A percentile compares a stretch with the other conserved stretches of the same genome.
phyloP scores from a whole-genome alignment of 2,329 filamentous ascomycete species.

The Thermochaetoides dissita region DNA sequence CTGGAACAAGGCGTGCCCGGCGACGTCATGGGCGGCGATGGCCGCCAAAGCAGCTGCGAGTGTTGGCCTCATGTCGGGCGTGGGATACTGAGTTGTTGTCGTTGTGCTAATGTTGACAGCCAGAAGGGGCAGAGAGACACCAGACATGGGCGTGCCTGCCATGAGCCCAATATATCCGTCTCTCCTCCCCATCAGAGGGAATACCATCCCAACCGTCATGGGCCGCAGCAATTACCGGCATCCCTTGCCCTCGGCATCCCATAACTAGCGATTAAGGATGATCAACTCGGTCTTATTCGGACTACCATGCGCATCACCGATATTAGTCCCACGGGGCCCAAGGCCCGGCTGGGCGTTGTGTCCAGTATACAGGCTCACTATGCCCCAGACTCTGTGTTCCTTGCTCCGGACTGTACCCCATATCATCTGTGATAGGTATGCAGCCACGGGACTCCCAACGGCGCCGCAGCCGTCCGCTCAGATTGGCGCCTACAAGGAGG shows the following conservation, averaged over 20 bases:
- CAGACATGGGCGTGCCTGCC: too few relatives aligned
- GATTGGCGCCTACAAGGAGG: conserved; percentile 5
- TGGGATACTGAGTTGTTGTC: not conserved
- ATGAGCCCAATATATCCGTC: too few relatives aligned
- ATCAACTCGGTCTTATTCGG: conserved; percentile 1
- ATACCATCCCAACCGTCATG: too few relatives aligned
- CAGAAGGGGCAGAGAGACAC: too few relatives aligned
- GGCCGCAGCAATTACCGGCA: too few relatives aligned
- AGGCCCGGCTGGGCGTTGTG: too few relatives aligned
- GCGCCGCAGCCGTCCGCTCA: not conserved
- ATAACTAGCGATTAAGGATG: too few relatives aligned
- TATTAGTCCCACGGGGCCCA: not conserved
- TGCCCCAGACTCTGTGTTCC: conserved; percentile 12
- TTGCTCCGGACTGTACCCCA: not conserved
- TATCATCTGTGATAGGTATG: not conserved
- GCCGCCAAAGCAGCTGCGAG: conserved; percentile 18
- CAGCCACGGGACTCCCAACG: conserved; percentile 2
- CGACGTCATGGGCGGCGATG: conserved; percentile 23
- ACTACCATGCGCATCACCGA: conserved; percentile 7
- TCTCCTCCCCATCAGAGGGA: too few relatives aligned
- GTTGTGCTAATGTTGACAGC: too few relatives aligned
- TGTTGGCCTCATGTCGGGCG: conserved; percentile 23
- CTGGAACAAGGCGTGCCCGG: conserved; percentile 38
- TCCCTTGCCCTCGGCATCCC: too few relatives aligned
- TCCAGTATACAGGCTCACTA: conserved; percentile 5